A percentile compares a stretch with the other conserved stretches of the same genome.
These are phyloP conservation scores for Leccinellum rugosiceps DNA, from an alignment of 768 basidiomycete species.

Conservation along the genomic window DNA sequence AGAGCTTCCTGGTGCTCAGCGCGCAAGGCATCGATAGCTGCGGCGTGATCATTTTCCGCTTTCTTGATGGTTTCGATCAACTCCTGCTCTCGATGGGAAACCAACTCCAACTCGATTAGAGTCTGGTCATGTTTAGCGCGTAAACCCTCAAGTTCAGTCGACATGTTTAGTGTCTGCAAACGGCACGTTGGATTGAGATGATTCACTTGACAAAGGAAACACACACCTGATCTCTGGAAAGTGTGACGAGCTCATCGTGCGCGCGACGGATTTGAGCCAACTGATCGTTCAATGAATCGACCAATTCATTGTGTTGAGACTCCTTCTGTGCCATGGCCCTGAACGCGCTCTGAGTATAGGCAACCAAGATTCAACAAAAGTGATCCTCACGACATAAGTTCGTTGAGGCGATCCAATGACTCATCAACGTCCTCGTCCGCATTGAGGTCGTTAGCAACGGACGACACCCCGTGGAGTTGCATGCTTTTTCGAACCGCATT, in stretches of 20 bases:
- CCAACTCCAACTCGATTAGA: constrained; percentile 49
- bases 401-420: constrained; percentile 77
- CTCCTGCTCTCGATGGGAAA: constrained; percentile 54
- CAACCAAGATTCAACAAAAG: constrained; percentile 2
- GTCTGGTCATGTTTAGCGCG: constrained; percentile 57
- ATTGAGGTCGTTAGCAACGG: constrained; percentile 21
- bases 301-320: constrained; percentile 77
- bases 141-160: constrained; percentile 76
- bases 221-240: constrained; percentile 81
- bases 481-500: constrained; percentile 69
- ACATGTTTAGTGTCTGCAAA: constrained; percentile 77
- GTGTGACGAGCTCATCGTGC: constrained; percentile 74
- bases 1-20: constrained; percentile 45
- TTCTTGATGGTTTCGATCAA: constrained; percentile 49
- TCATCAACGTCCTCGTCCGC: constrained; percentile 54
- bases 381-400: constrained; percentile 80
- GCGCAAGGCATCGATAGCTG: constrained; percentile 46
- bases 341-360: constrained; percentile 8
- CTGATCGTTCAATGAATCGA: constrained; percentile 68
- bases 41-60: constrained; percentile 47
- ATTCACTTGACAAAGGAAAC: not conserved
- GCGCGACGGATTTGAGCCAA: constrained; percentile 69
- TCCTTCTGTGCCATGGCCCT: constrained; percentile 99
- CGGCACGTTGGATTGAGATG: not conserved
- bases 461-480: constrained; percentile 44